A percentile compares a stretch with the other conserved stretches of the same genome.
phyloP scores from a whole-genome alignment of 2,329 filamentous ascomycete genomes.

The Colletotrichum lini region DNA sequence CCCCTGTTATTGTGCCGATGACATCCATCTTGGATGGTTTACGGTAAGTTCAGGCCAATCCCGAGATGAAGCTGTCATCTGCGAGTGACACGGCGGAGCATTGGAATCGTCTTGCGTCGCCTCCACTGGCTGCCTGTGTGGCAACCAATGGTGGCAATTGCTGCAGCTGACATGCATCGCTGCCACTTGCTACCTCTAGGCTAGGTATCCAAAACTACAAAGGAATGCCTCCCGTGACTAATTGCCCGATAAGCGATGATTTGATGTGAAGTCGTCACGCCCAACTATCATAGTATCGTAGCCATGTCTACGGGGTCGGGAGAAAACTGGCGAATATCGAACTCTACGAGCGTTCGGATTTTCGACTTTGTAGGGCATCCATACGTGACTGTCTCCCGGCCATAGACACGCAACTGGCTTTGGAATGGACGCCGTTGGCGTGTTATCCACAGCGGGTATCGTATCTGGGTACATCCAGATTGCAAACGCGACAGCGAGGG shows the following conservation, averaged over 20 bases:
- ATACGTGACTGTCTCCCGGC: not conserved
- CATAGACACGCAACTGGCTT: not conserved
- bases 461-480: too few species aligned
- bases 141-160: constrained; percentile 3
- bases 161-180: constrained; percentile 14
- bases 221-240: not conserved
- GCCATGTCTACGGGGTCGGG: not conserved
- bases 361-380: not conserved
- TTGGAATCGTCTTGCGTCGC: not conserved
- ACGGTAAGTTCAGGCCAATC: too few species aligned
- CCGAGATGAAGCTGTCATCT: not conserved
- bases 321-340: too few species aligned
- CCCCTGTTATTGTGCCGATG: constrained; percentile 8
- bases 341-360: not conserved
- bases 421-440: not conserved
- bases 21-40: constrained; percentile 13
- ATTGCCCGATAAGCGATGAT: not conserved
- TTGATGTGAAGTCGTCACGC: not conserved
- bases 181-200: not conserved
- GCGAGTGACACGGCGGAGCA: not conserved
- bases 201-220: not conserved
- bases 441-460: not conserved
- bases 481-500: not conserved
- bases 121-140: not conserved
- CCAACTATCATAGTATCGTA: not conserved